These are phyloP conservation scores for Rubia tinctorum DNA, from an alignment of 305 asterid genomes.

Conservation along the genomic window DNA sequence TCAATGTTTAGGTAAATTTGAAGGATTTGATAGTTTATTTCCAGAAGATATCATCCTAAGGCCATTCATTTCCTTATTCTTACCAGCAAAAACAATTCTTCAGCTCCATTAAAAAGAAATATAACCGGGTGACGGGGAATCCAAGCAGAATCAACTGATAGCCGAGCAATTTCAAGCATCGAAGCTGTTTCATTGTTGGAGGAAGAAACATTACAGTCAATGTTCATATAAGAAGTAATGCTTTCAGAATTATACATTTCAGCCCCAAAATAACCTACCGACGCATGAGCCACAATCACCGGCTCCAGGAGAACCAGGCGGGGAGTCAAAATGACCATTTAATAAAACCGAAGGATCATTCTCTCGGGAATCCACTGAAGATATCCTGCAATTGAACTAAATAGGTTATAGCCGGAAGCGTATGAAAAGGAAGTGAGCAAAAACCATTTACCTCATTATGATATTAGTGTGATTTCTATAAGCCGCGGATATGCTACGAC, in stretches of 20 bases:
- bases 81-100: constrained; percentile 97
- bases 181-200: constrained; percentile 58
- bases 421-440: background rate
- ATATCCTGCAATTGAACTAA: constrained; percentile 57
- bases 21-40: background rate
- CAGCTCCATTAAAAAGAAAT: constrained; percentile 97
- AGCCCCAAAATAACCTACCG: constrained; percentile 49
- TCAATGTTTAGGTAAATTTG: background rate
- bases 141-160: constrained; percentile 87
- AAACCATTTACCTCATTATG: constrained; percentile 62
- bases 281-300: constrained; percentile 99
- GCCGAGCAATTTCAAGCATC: constrained; percentile 87
- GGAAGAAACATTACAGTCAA: constrained; percentile 27
- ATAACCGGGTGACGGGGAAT: constrained; percentile 85
- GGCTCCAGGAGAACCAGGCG: constrained; percentile 98
- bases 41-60: background rate
- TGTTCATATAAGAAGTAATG: constrained; percentile 14
- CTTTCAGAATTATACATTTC: constrained; percentile 7
- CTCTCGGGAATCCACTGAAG: constrained; percentile 65
- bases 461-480: constrained; percentile 87
- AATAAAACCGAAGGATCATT: constrained; percentile 81
- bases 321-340: constrained; percentile 87
- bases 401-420: constrained; percentile 14
- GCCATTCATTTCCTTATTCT: constrained; percentile 17
- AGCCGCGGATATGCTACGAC: constrained; percentile 73